Evolutionary conservation across 2,329 filamentous ascomycete species (phyloP).

Genomic region (Colletotrichum filicis): DNA sequence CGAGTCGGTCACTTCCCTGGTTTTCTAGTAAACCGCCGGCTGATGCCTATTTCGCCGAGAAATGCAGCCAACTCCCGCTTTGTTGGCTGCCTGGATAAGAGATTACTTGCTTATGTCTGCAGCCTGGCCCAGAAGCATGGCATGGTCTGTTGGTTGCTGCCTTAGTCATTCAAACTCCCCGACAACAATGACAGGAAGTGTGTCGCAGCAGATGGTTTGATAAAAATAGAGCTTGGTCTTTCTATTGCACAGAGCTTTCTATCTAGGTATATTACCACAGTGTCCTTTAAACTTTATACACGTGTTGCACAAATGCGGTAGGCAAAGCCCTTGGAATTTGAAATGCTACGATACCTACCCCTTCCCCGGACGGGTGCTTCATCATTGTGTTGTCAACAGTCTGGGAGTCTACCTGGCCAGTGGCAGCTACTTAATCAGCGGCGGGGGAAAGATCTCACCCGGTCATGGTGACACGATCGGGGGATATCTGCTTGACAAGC

Average conservation of each 20-base stretch:
- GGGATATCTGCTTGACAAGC: background rate
- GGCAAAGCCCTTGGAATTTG: background rate
- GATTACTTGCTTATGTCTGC: background rate
- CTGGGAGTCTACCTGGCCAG: background rate
- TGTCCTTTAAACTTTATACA: background rate
- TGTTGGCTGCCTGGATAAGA: background rate
- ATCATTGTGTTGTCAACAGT: background rate
- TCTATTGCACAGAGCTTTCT: background rate
- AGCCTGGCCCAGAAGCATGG: background rate
- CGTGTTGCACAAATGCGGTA: background rate
- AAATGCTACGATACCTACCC: background rate
- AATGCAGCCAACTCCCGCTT: background rate
- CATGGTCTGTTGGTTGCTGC: background rate
- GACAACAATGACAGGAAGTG: background rate
- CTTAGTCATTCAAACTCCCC: background rate
- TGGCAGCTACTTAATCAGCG: background rate
- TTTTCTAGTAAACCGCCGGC: background rate
- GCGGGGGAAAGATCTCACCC: background rate
- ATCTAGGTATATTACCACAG: background rate
- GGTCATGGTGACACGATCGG: background rate
- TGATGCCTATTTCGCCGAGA: background rate
- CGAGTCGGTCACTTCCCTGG: background rate
- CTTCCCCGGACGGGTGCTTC: background rate
- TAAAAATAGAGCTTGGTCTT: background rate
- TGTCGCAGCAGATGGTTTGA: background rate